Percentiles rank a stretch among this genome's conserved stretches.
These are phyloP conservation scores for Striga hermonthica DNA, from an alignment of 305 asterid genomes.

Conservation along the genomic window DNA sequence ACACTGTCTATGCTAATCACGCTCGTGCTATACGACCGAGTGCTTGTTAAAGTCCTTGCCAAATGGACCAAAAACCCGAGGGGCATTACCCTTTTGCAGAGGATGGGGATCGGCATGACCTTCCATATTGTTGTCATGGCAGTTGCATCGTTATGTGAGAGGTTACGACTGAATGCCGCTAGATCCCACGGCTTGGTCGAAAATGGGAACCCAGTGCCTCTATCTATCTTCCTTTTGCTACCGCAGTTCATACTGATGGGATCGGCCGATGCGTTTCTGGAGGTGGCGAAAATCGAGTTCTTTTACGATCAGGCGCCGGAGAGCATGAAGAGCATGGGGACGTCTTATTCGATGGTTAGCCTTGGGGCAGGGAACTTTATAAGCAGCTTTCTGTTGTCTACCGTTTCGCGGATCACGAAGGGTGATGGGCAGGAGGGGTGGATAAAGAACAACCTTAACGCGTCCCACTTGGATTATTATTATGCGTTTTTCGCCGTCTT, in stretches of 20 bases:
- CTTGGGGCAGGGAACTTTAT: slow-evolving; percentile 51
- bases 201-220: slow-evolving; percentile 44
- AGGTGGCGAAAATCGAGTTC: slow-evolving; percentile 56
- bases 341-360: slow-evolving; percentile 54
- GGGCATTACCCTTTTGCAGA: slow-evolving; percentile 53
- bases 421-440: slow-evolving; percentile 48
- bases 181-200: slow-evolving; percentile 36
- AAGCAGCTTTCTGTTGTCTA: slow-evolving; percentile 52
- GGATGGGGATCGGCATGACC: slow-evolving; percentile 50
- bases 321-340: slow-evolving; percentile 68
- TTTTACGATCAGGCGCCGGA: slow-evolving; percentile 77
- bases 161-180: slow-evolving; percentile 51
- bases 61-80: slow-evolving; percentile 55
- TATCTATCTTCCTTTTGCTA: slow-evolving; percentile 52
- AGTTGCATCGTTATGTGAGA: slow-evolving; percentile 48
- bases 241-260: slow-evolving; percentile 70
- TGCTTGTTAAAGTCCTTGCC: slow-evolving; percentile 38
- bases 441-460: slow-evolving; percentile 56
- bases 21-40: slow-evolving; percentile 45
- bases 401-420: slow-evolving; percentile 44
- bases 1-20: slow-evolving; percentile 52
- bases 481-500: slow-evolving; percentile 50
- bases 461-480: slow-evolving; percentile 55
- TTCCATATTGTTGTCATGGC: slow-evolving; percentile 53
- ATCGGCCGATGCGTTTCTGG: slow-evolving; percentile 53